Conservation (phyloP, 192 early-diverging fungal species). For the Umbelopsis ramanniana region DNA sequence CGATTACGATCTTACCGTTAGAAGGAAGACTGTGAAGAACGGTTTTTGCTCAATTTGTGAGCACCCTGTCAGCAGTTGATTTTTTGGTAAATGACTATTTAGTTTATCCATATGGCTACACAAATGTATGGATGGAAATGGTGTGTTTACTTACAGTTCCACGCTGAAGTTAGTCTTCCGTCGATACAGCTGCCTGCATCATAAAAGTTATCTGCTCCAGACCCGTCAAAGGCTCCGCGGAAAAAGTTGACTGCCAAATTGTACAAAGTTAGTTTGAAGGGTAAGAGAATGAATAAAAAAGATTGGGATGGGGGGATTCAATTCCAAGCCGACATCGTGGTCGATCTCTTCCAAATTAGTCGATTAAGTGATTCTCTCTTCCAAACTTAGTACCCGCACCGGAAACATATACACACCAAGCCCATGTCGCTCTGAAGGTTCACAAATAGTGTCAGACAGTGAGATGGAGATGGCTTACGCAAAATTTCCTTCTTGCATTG, state of each 20-base stretch:
- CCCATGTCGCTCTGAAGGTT: too few species aligned
- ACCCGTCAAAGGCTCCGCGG: constrained; percentile 95
- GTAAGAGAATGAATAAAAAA: not conserved
- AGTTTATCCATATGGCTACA: constrained; percentile 19
- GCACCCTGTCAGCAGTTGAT: constrained; percentile 53
- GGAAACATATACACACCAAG: not conserved
- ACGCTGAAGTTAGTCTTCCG: constrained; percentile 90
- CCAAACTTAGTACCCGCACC: constrained; percentile 2
- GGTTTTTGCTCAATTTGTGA: constrained; percentile 91
- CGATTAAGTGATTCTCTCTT: not conserved
- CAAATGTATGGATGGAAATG: constrained; percentile 7
- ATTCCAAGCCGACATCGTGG: not conserved
- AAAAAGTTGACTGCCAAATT: constrained; percentile 80
- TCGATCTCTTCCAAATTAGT: constrained; percentile 1
- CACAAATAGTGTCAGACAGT: not conserved
- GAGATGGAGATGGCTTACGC: constrained; percentile 21
- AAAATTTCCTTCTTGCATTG: constrained; percentile 69
- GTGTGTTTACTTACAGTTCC: constrained; percentile 65
- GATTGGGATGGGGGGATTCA: not conserved
- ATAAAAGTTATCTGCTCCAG: constrained; percentile 90
- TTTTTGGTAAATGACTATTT: not conserved
- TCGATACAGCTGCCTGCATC: constrained; percentile 96
- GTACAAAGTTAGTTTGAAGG: constrained; percentile 30
- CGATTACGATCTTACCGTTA: constrained; percentile 56
- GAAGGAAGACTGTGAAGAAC: constrained; percentile 89